A percentile compares a stretch with the other conserved stretches of the same genome.
Evolutionary conservation across 1,139 yeast genomes (phyloP).

Genomic region (Candida tetrigidarum): DNA sequence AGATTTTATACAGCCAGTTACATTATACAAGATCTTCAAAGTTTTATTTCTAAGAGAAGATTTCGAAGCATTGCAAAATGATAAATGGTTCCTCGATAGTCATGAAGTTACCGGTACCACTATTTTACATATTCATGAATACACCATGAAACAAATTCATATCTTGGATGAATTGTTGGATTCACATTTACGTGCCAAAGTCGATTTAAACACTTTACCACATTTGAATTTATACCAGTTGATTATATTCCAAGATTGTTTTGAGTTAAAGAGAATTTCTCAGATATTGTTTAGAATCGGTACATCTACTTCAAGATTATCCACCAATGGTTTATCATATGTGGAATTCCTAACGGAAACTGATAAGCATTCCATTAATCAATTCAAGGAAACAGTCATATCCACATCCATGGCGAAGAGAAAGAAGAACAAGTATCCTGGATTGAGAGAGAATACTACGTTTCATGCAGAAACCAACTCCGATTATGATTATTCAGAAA

Average conservation of each 20-base stretch:
- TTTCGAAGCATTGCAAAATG: conserved; percentile 9
- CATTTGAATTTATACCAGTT: conserved; percentile 19
- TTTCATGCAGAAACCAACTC: conserved; percentile 10
- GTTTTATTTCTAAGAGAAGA: conserved; percentile 22
- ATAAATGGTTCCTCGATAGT: conserved; percentile 6
- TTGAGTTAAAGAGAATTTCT: conserved; percentile 22
- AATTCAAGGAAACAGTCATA: conserved; percentile 1
- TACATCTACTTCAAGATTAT: conserved; percentile 23
- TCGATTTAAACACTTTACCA: conserved; percentile 7
- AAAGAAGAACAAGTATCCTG: conserved; percentile 12
- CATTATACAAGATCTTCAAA: conserved; percentile 18
- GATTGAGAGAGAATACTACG: conserved; percentile 6
- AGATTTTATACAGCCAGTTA: conserved; percentile 21
- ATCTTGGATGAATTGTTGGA: conserved; percentile 17
- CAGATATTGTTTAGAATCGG: conserved; percentile 25
- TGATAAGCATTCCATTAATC: conserved; percentile 16
- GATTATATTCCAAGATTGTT: conserved; percentile 21
- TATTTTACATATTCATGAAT: conserved; percentile 10
- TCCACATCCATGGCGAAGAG: conserved; percentile 4
- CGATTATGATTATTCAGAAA: conserved; percentile 4
- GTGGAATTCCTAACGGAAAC: conserved; percentile 22
- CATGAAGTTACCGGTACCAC: conserved; percentile 6
- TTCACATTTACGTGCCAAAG: conserved; percentile 17
- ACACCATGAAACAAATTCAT: conserved; percentile 18
- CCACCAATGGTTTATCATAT: conserved; percentile 25